phyloP scores from a whole-genome alignment of 2,329 filamentous ascomycete genomes.

The Esteya vermicola region DNA sequence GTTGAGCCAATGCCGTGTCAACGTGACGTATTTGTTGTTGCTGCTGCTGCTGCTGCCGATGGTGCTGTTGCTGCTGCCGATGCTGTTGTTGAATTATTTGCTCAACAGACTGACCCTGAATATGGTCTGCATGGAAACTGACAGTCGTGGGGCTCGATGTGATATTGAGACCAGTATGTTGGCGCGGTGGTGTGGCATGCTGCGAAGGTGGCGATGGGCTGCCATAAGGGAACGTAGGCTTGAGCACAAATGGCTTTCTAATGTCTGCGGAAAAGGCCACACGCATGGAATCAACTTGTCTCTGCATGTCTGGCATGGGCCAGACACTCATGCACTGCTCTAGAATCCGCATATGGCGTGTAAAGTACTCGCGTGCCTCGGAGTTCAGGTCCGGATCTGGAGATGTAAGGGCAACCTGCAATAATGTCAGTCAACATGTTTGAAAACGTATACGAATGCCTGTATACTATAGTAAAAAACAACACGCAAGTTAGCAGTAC shows the following conservation, averaged over 20 bases:
- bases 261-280: constrained; percentile 83
- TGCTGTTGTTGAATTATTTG: constrained; percentile 27
- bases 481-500: constrained; percentile 37
- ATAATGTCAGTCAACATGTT: constrained; percentile 1
- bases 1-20: constrained; percentile 34
- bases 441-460: neutral
- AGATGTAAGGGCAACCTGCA: constrained; percentile 82
- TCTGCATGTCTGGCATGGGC: constrained; percentile 82
- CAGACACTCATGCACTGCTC: constrained; percentile 72
- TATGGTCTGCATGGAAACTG: constrained; percentile 32
- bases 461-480: neutral
- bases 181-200: constrained; percentile 14
- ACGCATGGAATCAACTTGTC: constrained; percentile 76
- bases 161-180: neutral
- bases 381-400: constrained; percentile 78
- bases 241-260: constrained; percentile 75
- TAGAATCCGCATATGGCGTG: constrained; percentile 83
- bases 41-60: constrained; percentile 18
- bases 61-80: constrained; percentile 9
- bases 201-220: constrained; percentile 43
- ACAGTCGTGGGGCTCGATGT: constrained; percentile 23
- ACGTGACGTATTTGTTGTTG: constrained; percentile 17
- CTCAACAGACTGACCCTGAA: constrained; percentile 34
- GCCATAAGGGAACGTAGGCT: constrained; percentile 74
- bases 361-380: constrained; percentile 80